Percentiles rank a stretch among this genome's conserved stretches.
phyloP scores from a whole-genome alignment of 2,329 filamentous ascomycete species.

The Pseudocercospora pini-densiflorae region DNA sequence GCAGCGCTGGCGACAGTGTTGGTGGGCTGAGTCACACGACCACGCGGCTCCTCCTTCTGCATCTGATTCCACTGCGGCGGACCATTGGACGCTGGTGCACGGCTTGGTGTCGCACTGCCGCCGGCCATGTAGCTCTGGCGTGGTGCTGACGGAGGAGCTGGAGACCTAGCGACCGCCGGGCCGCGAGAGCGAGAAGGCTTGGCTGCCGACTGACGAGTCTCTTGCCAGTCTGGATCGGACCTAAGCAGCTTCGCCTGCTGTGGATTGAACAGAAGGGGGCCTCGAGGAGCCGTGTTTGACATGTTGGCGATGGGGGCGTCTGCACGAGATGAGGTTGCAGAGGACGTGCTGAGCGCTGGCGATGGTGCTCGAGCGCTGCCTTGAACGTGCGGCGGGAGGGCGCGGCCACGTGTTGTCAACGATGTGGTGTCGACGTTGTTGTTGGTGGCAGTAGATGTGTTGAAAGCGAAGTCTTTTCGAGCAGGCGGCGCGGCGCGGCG shows the following conservation, averaged over 20 bases:
- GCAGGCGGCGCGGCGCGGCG: not conserved
- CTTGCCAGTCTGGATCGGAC: not conserved
- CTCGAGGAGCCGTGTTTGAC: not conserved
- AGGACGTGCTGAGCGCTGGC: not conserved
- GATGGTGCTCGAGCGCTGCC: not conserved
- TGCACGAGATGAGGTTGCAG: not conserved
- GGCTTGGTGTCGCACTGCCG: not conserved
- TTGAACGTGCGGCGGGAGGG: not conserved
- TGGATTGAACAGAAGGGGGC: not conserved
- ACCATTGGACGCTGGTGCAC: not conserved
- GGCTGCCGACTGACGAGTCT: not conserved
- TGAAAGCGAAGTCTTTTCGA: not conserved
- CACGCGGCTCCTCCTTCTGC: not conserved
- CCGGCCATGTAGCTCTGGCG: not conserved
- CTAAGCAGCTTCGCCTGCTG: conserved; percentile 3
- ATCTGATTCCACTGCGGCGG: not conserved
- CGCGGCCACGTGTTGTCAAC: not conserved
- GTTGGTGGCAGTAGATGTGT: not conserved
- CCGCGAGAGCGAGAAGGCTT: not conserved
- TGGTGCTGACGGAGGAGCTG: not conserved
- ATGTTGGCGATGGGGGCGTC: not conserved
- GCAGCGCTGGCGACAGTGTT: not conserved
- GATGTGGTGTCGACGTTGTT: not conserved
- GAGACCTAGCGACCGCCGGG: not conserved
- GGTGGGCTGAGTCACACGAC: not conserved